A percentile compares a stretch with the other conserved stretches of the same genome.
These are phyloP conservation scores for Cymodocea nodosa DNA, from an alignment of 116 monocot genomes.

Conservation along the genomic window DNA sequence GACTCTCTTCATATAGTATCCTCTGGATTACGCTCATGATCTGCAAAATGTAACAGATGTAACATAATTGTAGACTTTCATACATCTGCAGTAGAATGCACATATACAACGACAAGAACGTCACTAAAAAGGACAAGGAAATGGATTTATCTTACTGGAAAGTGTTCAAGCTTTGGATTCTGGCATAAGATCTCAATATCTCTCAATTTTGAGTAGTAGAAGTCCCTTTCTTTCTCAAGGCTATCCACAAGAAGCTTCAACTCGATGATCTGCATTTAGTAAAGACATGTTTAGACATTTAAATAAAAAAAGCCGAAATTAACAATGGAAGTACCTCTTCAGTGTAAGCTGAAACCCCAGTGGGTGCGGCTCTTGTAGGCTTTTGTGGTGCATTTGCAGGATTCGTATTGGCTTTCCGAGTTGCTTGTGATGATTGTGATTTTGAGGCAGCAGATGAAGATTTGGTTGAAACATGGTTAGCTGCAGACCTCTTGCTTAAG, in stretches of 20 bases:
- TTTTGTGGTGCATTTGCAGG: slow-evolving; percentile 26
- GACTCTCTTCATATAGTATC: slow-evolving; percentile 63
- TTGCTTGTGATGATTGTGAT: slow-evolving; percentile 29
- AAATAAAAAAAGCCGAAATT: background rate
- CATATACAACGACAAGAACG: too few relatives aligned
- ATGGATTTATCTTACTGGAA: slow-evolving; percentile 41
- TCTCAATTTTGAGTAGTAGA: slow-evolving; percentile 77
- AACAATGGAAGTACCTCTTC: slow-evolving; percentile 36
- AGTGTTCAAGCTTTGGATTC: slow-evolving; percentile 49
- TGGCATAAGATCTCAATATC: slow-evolving; percentile 91
- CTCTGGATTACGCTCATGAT: slow-evolving; percentile 56
- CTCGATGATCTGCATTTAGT: slow-evolving; percentile 61
- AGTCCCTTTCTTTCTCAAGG: slow-evolving; percentile 97
- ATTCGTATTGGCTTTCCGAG: slow-evolving; percentile 35
- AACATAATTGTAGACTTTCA: background rate
- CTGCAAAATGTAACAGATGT: slow-evolving; percentile 16
- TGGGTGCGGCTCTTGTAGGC: slow-evolving; percentile 16
- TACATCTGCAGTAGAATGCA: too few relatives aligned
- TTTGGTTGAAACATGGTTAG: slow-evolving; percentile 45
- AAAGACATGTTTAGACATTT: background rate
- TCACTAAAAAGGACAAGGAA: background rate
- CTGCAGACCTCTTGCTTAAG: slow-evolving; percentile 31
- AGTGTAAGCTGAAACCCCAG: slow-evolving; percentile 39
- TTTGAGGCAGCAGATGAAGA: slow-evolving; percentile 37
- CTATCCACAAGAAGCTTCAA: slow-evolving; percentile 84